Percentiles rank a stretch among this genome's conserved stretches.
Evolutionary conservation across 2,329 filamentous ascomycete genomes (phyloP).

Genomic region (Pseudopithomyces maydicus): DNA sequence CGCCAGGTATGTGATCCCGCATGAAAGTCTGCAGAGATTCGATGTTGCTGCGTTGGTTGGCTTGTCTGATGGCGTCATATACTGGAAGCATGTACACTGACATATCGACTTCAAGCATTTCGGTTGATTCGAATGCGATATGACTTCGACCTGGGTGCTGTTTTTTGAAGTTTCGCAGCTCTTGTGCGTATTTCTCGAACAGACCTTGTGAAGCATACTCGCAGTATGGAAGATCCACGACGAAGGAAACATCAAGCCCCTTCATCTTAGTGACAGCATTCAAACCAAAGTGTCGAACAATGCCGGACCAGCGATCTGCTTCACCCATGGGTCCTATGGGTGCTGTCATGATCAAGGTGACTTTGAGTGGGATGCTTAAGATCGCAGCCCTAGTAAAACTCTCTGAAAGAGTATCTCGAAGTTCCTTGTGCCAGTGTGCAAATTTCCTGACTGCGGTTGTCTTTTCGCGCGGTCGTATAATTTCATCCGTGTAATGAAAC

Average conservation of each 20-base stretch:
- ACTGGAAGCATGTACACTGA: not conserved
- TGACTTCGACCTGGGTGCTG: not conserved
- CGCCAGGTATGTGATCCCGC: too few species aligned
- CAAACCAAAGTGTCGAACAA: not conserved
- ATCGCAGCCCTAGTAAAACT: not conserved
- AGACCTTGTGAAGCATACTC: not conserved
- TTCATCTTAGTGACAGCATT: not conserved
- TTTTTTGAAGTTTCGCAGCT: not conserved
- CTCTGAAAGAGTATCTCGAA: not conserved
- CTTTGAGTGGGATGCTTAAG: not conserved
- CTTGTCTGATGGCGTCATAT: not conserved
- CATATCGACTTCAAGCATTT: not conserved
- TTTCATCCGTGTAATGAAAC: not conserved
- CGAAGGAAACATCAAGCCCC: not conserved
- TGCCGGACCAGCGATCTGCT: not conserved
- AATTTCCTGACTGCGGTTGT: not conserved
- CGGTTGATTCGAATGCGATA: not conserved
- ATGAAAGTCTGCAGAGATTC: too few species aligned
- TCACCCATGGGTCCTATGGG: not conserved
- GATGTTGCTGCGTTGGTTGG: not conserved
- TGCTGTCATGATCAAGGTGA: not conserved
- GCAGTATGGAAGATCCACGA: not conserved
- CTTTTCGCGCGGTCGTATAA: not conserved
- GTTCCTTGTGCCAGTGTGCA: not conserved
- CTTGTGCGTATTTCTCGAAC: not conserved